Evolutionary conservation across 768 basidiomycete genomes (phyloP).

Genomic region (Rubroboletus pulcherrimus): DNA sequence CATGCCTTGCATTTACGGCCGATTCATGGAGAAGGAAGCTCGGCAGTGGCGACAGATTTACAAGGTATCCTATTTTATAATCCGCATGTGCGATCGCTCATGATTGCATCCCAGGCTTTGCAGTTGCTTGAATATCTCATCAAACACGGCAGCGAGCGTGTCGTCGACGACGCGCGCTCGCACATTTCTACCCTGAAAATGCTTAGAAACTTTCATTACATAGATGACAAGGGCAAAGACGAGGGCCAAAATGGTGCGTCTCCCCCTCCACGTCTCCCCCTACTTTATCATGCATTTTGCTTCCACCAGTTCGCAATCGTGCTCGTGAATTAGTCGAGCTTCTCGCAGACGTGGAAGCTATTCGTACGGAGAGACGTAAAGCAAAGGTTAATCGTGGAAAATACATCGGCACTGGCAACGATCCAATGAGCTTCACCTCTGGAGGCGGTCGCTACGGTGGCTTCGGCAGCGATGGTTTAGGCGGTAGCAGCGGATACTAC

Average conservation of each 20-base stretch:
- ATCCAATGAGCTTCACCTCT: conserved; percentile 62
- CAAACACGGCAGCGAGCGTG: conserved; percentile 96
- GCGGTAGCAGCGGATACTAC: conserved; percentile 38
- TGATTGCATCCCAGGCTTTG: conserved; percentile 53
- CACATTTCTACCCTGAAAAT: conserved; percentile 96
- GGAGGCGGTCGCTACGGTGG: conserved; percentile 63
- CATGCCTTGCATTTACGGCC: conserved; percentile 93
- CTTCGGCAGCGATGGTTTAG: conserved; percentile 56
- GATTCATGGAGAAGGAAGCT: conserved; percentile 98
- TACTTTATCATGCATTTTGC: background rate
- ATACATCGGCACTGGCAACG: conserved; percentile 84
- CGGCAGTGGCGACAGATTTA: conserved; percentile 98
- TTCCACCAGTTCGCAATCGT: conserved; percentile 80
- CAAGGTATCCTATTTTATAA: conserved; percentile 53
- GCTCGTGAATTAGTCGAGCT: conserved; percentile 91
- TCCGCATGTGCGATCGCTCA: background rate
- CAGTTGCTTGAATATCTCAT: conserved; percentile 94
- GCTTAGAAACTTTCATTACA: conserved; percentile 96
- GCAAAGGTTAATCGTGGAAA: conserved; percentile 90
- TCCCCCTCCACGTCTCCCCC: background rate
- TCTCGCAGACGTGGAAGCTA: conserved; percentile 85
- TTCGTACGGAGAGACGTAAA: conserved; percentile 84
- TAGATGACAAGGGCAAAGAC: conserved; percentile 98
- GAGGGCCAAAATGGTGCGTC: conserved; percentile 91
- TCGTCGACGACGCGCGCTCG: conserved; percentile 94